Conservation (phyloP, 2,329 filamentous ascomycete genomes). For the Akanthomyces uredinophilus region DNA sequence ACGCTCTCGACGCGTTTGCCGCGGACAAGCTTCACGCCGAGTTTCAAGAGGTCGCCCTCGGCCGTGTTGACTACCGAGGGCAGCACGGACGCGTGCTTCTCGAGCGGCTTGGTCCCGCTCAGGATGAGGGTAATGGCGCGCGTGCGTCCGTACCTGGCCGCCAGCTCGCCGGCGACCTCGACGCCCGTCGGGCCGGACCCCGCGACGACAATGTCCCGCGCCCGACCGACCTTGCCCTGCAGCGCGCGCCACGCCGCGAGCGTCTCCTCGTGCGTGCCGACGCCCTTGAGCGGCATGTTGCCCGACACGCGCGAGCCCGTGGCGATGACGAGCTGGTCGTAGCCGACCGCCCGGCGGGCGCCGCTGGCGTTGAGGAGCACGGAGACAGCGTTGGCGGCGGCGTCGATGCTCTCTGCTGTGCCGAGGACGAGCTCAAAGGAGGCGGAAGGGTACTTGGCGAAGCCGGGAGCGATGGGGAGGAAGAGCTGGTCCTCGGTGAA, state of each 20-base stretch:
- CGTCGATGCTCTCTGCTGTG: constrained; percentile 33
- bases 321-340: constrained; percentile 49
- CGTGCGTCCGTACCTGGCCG: constrained; percentile 24
- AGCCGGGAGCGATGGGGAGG: constrained; percentile 39
- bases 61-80: constrained; percentile 28
- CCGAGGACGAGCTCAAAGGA: constrained; percentile 47
- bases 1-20: constrained; percentile 28
- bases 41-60: constrained; percentile 21
- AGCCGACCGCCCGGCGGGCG: constrained; percentile 30
- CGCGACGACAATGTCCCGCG: constrained; percentile 32
- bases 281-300: constrained; percentile 42
- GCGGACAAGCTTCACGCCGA: constrained; percentile 26
- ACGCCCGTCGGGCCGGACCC: constrained; percentile 35
- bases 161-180: constrained; percentile 34
- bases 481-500: constrained; percentile 44
- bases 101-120: constrained; percentile 16
- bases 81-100: constrained; percentile 17
- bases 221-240: constrained; percentile 19
- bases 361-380: constrained; percentile 27
- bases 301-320: constrained; percentile 44
- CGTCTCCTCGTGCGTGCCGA: constrained; percentile 40
- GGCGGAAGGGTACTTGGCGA: constrained; percentile 40
- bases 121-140: constrained; percentile 26
- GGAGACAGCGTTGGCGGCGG: constrained; percentile 31
- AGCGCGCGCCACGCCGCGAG: constrained; percentile 30